Evolutionary conservation across 371 early-diverging fungal genomes (phyloP).

Genomic region (Apophysomyces elegans): DNA sequence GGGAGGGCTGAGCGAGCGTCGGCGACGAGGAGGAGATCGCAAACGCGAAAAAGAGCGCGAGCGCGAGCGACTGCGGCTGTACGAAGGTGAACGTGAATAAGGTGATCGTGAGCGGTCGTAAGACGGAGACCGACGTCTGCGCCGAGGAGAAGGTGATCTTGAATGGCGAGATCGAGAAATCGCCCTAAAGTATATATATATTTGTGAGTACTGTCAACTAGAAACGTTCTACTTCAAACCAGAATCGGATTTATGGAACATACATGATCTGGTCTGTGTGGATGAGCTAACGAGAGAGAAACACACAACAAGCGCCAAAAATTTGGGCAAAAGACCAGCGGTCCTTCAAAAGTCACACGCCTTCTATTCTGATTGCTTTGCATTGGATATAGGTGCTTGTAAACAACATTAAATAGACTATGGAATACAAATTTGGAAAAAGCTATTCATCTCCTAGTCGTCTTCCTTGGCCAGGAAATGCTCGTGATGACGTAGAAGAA

Average conservation of each 20-base stretch:
- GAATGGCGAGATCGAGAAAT: constrained; percentile 20
- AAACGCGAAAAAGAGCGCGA: constrained; percentile 21
- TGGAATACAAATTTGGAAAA: not conserved
- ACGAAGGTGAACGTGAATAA: constrained; percentile 24
- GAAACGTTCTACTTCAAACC: too few species aligned
- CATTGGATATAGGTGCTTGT: not conserved
- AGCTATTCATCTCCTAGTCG: constrained; percentile 24
- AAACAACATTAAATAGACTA: not conserved
- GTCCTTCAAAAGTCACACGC: too few species aligned
- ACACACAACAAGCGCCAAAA: too few species aligned
- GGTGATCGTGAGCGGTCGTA: constrained; percentile 7
- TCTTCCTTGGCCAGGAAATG: constrained; percentile 23
- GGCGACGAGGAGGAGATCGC: constrained; percentile 11
- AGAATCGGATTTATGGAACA: not conserved
- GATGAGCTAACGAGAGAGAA: not conserved
- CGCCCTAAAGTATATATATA: not conserved
- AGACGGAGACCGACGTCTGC: constrained; percentile 16
- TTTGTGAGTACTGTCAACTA: too few species aligned
- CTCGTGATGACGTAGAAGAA: not conserved
- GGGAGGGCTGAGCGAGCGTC: constrained; percentile 12
- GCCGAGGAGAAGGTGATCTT: constrained; percentile 27
- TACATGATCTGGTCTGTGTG: constrained; percentile 1
- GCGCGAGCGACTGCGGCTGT: constrained; percentile 27
- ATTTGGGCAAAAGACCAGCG: too few species aligned
- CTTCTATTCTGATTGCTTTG: too few species aligned